Evolutionary conservation across 805 yeast genomes (phyloP), one percentile per base, ranked within the genome.

Genomic region (Candida palmyrensis): DNA sequence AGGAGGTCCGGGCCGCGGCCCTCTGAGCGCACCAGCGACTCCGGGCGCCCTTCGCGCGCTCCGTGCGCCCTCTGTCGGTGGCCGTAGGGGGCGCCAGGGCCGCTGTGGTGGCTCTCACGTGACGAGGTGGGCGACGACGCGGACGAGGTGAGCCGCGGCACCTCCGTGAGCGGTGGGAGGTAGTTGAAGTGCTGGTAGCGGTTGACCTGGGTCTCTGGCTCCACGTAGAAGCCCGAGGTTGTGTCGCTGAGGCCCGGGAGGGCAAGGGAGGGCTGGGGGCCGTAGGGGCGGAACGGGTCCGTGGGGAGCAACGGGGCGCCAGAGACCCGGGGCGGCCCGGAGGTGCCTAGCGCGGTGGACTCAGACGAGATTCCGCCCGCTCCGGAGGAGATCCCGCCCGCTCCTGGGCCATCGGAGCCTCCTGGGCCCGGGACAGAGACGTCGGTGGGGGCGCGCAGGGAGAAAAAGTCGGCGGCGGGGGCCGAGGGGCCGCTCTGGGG

Each of bases 151-250:
- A 82, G 55, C 44, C 77, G 80, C 1, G 90, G 92, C 30, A 77
- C 82, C 39, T 78, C 82, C 5, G 82, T 75, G 40, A 73, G 53
- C 2, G 88, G 82, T 10, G 89, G 86, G 17, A 82, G 57, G 45
- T 79, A 81, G 51, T 81, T 82, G 62, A 82, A 82, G 59, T 82
- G 92, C 30, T 79, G 79, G 38, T 65, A 73, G 49, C 89, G 58
- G 28, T 73, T 67, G 2, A 77, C 58, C 22, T 72, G 75, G 3
- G 76, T 57, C 34, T 76, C 82, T 4, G 77, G 74, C 34, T 71
- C 75, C 14, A 55, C 34, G 27, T 42, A 63, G 29, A 17, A 54
- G 34, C 8, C 59, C 36, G 46, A 21, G 29, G 33, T 29, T 14
- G 30, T 30, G 28, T 29, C 33, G 15, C 15, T n/a, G 9, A 23